A percentile compares a stretch with the other conserved stretches of the same genome.
phyloP scores from a whole-genome alignment of 805 yeast species.

The Yarrowia yakushimensis region DNA sequence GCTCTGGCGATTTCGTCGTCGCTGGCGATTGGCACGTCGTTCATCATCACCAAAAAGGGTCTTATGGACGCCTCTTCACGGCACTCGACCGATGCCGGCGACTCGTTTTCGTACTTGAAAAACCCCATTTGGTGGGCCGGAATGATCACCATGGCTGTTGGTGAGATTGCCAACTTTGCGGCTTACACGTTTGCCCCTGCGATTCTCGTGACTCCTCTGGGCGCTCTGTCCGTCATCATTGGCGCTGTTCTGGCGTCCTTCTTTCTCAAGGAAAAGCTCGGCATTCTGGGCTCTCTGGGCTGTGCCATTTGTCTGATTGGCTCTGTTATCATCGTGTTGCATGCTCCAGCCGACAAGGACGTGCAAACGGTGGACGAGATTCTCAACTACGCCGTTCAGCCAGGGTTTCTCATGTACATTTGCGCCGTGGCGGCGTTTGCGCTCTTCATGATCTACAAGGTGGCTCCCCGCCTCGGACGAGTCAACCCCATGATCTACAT shows the following conservation, averaged over 20 bases:
- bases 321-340: slow-evolving; percentile 79
- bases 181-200: slow-evolving; percentile 96
- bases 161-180: slow-evolving; percentile 89
- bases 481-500: slow-evolving; percentile 84
- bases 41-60: slow-evolving; percentile 85
- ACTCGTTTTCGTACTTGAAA: slow-evolving; percentile 71
- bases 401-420: slow-evolving; percentile 65
- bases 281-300: slow-evolving; percentile 84
- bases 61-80: slow-evolving; percentile 62
- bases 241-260: slow-evolving; percentile 89
- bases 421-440: slow-evolving; percentile 63
- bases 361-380: slow-evolving; percentile 86
- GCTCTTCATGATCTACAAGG: slow-evolving; percentile 71
- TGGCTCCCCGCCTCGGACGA: slow-evolving; percentile 77
- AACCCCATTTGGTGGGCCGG: slow-evolving; percentile 96
- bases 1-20: slow-evolving; percentile 85
- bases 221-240: slow-evolving; percentile 84
- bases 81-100: slow-evolving; percentile 57
- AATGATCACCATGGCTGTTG: slow-evolving; percentile 81
- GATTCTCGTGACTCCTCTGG: slow-evolving; percentile 84
- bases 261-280: slow-evolving; percentile 80
- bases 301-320: slow-evolving; percentile 89
- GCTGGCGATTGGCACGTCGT: slow-evolving; percentile 84
- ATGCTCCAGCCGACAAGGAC: slow-evolving; percentile 93
- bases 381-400: slow-evolving; percentile 70